phyloP scores from a whole-genome alignment of 2,329 filamentous ascomycete species.

The Trematosphaeria pertusa region DNA sequence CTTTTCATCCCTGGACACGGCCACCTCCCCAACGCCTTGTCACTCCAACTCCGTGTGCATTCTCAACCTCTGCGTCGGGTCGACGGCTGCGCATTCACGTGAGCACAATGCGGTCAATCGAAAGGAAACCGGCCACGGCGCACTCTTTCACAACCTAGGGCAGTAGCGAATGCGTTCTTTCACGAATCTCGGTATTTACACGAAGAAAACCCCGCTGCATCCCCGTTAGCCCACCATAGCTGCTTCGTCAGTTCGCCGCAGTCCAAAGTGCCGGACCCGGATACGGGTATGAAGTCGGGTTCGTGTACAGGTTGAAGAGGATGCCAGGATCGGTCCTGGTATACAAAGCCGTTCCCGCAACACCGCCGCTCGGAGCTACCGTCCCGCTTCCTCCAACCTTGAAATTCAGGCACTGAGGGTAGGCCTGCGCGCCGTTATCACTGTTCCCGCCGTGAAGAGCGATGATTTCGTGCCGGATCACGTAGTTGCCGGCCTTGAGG shows the following conservation, averaged over 20 bases:
- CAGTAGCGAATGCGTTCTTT: too few species aligned
- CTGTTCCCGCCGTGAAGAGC: conserved; percentile 54
- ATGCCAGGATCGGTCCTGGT: conserved; percentile 53
- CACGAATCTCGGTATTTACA: too few species aligned
- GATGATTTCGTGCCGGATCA: conserved; percentile 62
- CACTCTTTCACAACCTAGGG: too few species aligned
- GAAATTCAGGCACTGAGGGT: conserved; percentile 61
- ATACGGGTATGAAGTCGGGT: conserved; percentile 41
- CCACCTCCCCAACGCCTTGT: too few species aligned
- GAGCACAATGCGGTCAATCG: too few species aligned
- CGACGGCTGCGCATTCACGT: too few species aligned
- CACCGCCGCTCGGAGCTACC: conserved; percentile 44
- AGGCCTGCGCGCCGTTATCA: conserved; percentile 59
- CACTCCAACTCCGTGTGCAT: too few species aligned
- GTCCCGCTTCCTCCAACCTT: conserved; percentile 55
- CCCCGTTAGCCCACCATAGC: too few species aligned
- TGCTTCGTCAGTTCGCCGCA: conserved; percentile 39
- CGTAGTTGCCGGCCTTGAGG: conserved; percentile 58
- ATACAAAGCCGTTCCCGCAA: conserved; percentile 52
- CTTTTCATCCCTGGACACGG: too few species aligned
- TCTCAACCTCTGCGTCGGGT: too few species aligned
- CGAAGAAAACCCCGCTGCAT: too few species aligned
- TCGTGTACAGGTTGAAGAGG: conserved; percentile 48
- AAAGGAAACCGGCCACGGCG: too few species aligned
- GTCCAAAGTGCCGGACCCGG: conserved; percentile 48